Base-by-base conservation (phyloP, 176 grass and related monocot species). In the Zoysia japonica region DNA sequence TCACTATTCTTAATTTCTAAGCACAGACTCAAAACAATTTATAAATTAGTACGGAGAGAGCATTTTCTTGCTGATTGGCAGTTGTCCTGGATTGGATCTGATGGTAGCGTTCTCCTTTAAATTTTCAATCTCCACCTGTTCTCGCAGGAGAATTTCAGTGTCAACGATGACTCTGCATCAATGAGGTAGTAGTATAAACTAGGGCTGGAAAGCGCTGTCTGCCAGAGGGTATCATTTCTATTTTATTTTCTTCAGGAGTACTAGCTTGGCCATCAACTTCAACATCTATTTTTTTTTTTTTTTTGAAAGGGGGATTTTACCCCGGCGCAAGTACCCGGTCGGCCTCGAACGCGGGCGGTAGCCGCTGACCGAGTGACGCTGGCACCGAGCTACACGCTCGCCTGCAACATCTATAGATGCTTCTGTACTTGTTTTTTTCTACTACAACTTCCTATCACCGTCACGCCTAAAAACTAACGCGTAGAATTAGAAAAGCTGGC, bases 171-270 rank as follows among this genome's bases (percentile, higher is more conserved):
- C 37, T 39, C 9, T 6, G 38, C 53, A 44, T 67, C 38, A 6
- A 38, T 50, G 60, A 1, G 42, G 1, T 28, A 28, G 28, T 28
- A 28, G 28, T 17, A 47, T 47, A 67, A 39, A 83, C 20, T 41
- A 83, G 52, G n/a, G 36, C 42, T 50, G 16, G 43, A 36, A 61
- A 36, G 65, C 62, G 38, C 47, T 71, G 46, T 3, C 38, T 71
- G 74, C 71, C 74, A 71, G 28, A 28, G 66, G 65, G 82, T 67
- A 85, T 85, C 83, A 78, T 84, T 66, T 85, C 6, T 54, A 20
- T 78, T 85, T 78, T 55, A 65, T 65, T 85, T 65, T 39, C 39
- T 46, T 15, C 61, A 3, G 54, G 45, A 50, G 57, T 28, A 41
- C 7, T 77, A 38, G 2, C n/a, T 64, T 72, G 56, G 57, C 74